These are phyloP conservation scores for Lachancea thermotolerans DNA, from an alignment of 805 yeast genomes.

Conservation along the genomic window DNA sequence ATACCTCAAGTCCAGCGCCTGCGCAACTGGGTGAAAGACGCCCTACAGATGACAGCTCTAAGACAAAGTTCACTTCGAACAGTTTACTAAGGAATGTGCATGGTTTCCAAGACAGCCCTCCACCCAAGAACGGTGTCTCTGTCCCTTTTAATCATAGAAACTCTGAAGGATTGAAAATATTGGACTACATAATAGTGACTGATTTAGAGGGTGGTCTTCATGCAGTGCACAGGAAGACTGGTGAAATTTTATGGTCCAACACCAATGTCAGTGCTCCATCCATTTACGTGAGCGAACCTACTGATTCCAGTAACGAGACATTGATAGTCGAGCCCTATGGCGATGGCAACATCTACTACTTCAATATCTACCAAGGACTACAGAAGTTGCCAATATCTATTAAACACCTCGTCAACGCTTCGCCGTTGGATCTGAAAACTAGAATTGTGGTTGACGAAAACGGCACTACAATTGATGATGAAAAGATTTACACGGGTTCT, in stretches of 20 bases:
- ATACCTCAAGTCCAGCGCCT: background rate
- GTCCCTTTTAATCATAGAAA: background rate
- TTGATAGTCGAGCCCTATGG: slow-evolving; percentile 91
- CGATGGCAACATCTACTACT: slow-evolving; percentile 78
- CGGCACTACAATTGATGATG: slow-evolving; percentile 40
- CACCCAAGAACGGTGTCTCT: slow-evolving; percentile 28
- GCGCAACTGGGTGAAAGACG: background rate
- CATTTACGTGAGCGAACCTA: slow-evolving; percentile 18
- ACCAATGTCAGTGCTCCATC: slow-evolving; percentile 38
- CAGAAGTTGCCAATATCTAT: slow-evolving; percentile 78
- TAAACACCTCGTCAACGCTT: slow-evolving; percentile 65
- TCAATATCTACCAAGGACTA: slow-evolving; percentile 65
- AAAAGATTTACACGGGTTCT: slow-evolving; percentile 82
- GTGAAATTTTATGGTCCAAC: slow-evolving; percentile 70
- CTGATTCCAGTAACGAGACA: slow-evolving; percentile 30
- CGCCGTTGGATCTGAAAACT: slow-evolving; percentile 69
- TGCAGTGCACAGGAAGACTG: slow-evolving; percentile 69
- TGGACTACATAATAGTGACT: slow-evolving; percentile 59
- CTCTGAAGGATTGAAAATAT: slow-evolving; percentile 25
- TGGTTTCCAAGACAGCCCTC: background rate
- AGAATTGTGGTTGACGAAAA: slow-evolving; percentile 38
- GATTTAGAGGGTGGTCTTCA: slow-evolving; percentile 86
- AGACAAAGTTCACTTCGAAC: background rate
- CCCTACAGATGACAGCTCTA: background rate
- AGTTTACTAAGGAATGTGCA: background rate